Evolutionary conservation across 257 asterid genomes (phyloP), one percentile per base, ranked within the genome.

Genomic region (Coffea canephora): DNA sequence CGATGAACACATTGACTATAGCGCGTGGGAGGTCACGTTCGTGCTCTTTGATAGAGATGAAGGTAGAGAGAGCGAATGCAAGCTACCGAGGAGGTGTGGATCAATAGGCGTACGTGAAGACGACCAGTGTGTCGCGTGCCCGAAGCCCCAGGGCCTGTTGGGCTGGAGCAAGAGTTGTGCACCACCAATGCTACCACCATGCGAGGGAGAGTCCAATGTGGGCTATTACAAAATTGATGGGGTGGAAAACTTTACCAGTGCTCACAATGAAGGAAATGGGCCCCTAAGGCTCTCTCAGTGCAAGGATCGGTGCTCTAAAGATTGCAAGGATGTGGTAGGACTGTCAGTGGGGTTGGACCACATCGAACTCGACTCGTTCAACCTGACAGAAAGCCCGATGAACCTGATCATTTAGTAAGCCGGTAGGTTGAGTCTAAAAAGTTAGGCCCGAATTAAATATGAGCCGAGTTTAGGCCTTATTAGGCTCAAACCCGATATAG

Each of bases 81-180:
- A 78, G 74, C 46, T 82, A n/a, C 88, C 89, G 0, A 81, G 65
- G 52, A 83, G 82, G 70, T 90, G 94, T 70, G 94, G 91, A 11
- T 81, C 81, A 0, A 70, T 87, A 21, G 92, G 90, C 0, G 83
- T 87, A 5, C 87, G 85, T 68, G 88, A 86, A 3, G 87, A 69
- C 15, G 73, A 81, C 67, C 90, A 87, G 31, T 90, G 94, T 45
- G 87, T 90, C 4, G 87, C 89, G 11, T 84, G 91, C 69, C 91
- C 92, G 1, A 80, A 54, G 16, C 82, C 85, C 8, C 82, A 67
- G 11, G 92, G 90, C 14, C 74, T 86, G 78, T 27, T 77, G 18
- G 94, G 88, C 43, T 87, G 92, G 91, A 88, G 84, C 86, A 75
- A 77, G 62, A 74, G 18, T 14, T 88, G 88, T 18, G 74, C 70